phyloP scores from a whole-genome alignment of 164 flowering plant genomes.

The Vitis labrusca region DNA sequence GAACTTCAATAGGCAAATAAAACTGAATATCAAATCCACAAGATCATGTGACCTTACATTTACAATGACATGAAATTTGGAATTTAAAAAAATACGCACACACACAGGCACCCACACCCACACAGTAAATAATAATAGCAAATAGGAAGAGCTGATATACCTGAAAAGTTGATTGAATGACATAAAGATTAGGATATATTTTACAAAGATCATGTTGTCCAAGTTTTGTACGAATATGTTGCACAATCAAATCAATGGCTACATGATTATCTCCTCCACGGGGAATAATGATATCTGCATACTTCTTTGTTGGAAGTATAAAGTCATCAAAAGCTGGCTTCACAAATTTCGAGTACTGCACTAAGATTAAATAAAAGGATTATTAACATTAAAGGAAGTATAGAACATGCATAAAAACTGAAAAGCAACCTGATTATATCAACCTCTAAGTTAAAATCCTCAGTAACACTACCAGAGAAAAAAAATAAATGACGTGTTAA shows the following conservation, averaged over 20 bases:
- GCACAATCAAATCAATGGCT: slow-evolving; percentile 95
- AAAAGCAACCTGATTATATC: neutral
- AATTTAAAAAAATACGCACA: too few relatives aligned
- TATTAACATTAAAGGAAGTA: neutral
- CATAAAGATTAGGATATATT: slow-evolving; percentile 91
- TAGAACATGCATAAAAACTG: neutral
- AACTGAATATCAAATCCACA: neutral
- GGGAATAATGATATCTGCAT: slow-evolving; percentile 96
- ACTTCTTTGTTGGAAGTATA: slow-evolving; percentile 96
- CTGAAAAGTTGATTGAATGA: slow-evolving; percentile 97
- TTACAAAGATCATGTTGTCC: slow-evolving; percentile 98
- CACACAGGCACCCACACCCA: too few relatives aligned
- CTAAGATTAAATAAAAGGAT: neutral
- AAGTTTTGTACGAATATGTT: slow-evolving; percentile 95
- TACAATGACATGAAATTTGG: too few relatives aligned
- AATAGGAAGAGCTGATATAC: slow-evolving; percentile 25
- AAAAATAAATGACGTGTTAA: neutral
- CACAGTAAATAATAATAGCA: too few relatives aligned
- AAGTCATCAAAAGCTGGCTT: slow-evolving; percentile 99
- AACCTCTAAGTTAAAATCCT: neutral
- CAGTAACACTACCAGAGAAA: neutral
- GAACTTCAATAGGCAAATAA: slow-evolving; percentile 1
- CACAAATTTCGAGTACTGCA: slow-evolving; percentile 98
- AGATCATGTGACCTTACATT: neutral
- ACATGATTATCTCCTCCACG: slow-evolving; percentile 99